These are phyloP conservation scores for Podaxis carcinomalis DNA, from an alignment of 768 basidiomycete genomes.

Conservation along the genomic window DNA sequence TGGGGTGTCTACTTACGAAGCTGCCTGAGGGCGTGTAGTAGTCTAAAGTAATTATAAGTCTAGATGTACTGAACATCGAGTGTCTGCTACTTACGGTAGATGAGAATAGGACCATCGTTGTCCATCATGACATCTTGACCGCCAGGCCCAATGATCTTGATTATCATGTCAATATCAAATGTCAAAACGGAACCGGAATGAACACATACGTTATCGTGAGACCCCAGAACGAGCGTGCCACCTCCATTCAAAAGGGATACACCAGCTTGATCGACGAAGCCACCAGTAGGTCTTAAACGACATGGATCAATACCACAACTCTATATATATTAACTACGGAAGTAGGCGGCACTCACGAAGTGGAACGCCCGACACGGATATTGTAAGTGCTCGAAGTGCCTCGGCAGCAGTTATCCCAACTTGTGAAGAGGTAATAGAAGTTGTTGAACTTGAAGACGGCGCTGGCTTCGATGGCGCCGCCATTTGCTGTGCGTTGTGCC, in stretches of 20 bases:
- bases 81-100: slow-evolving; percentile 37
- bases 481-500: slow-evolving; percentile 38
- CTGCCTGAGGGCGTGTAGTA: slow-evolving; percentile 46
- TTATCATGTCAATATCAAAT: not conserved
- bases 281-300: slow-evolving; percentile 31
- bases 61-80: not conserved
- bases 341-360: slow-evolving; percentile 25
- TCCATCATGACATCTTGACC: slow-evolving; percentile 48
- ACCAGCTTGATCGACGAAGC: slow-evolving; percentile 43
- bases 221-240: slow-evolving; percentile 45
- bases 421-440: slow-evolving; percentile 53
- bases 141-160: slow-evolving; percentile 48
- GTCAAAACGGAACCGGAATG: not conserved
- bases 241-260: slow-evolving; percentile 43
- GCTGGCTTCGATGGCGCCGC: slow-evolving; percentile 47
- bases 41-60: slow-evolving; percentile 24
- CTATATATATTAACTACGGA: not conserved
- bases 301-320: not conserved
- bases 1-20: slow-evolving; percentile 28
- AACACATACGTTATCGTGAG: slow-evolving; percentile 36
- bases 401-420: slow-evolving; percentile 50
- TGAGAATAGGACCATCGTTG: slow-evolving; percentile 40
- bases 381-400: slow-evolving; percentile 54
- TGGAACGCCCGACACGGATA: slow-evolving; percentile 51
- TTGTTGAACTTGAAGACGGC: slow-evolving; percentile 37